Evolutionary conservation across 305 asterid species (phyloP), one percentile per base, ranked within the genome.

Genomic region (Solanum aculeatissimum): DNA sequence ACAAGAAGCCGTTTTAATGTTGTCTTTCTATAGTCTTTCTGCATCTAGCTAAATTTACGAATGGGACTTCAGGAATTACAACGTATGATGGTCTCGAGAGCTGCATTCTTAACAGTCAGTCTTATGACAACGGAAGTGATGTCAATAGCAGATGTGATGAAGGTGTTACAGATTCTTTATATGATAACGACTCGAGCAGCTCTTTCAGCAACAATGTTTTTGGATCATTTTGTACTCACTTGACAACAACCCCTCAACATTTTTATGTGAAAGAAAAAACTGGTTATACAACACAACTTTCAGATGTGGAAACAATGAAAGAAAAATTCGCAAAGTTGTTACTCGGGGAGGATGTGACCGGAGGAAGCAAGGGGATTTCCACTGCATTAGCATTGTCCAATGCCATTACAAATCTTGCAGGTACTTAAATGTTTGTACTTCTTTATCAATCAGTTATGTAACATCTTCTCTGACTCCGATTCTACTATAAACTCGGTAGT

Each of bases 11-110:
- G 42, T 42, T n/a, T 0, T 42, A 23, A 5, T n/a, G n/a, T n/a
- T n/a, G n/a, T n/a, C n/a, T n/a, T n/a, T n/a, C n/a, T n/a, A n/a
- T n/a, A n/a, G n/a, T n/a, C n/a, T n/a, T n/a, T n/a, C n/a, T n/a
- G n/a, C n/a, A n/a, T n/a, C n/a, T n/a, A n/a, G 16, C 81, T 75
- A 75, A 15, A 47, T 47, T 10, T 49, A 51, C 4, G 15, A 47
- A 75, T 27, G 43, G 15, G 5, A 2, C 42, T 2, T 49, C 82
- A 75, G 82, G 89, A 95, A 97, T 96, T 88, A 91, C 85, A 93
- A 95, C 96, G 1, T 97, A 97, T 49, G 91, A 94, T 88, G 99
- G 99, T 62, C 97, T 95, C 2, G 98, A 95, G 91, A 94, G 93
- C 88, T 93, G 93, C 94, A 94, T 95, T 62, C 91, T 87, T 80